These are phyloP conservation scores for Serendipita sp. DNA, from an alignment of 768 basidiomycete genomes.

Conservation along the genomic window DNA sequence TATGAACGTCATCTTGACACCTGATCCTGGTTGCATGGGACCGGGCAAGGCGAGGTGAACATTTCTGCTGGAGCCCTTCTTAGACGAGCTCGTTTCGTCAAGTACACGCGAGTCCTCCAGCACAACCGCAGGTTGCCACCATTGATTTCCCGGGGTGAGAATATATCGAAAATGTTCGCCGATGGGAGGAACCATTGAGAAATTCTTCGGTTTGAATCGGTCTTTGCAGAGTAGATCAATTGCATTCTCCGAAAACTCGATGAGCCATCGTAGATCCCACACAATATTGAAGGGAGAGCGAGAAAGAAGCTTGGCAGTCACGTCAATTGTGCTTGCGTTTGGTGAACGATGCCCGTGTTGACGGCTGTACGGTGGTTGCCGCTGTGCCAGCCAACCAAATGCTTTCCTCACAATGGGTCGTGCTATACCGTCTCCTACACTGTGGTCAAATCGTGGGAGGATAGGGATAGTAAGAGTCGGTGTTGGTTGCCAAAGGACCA, in stretches of 20 bases:
- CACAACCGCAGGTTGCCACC: not conserved
- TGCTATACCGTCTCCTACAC: not conserved
- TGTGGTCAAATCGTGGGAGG: not conserved
- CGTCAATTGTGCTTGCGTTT: not conserved
- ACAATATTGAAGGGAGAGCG: not conserved
- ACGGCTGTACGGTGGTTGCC: not conserved
- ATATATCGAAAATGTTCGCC: not conserved
- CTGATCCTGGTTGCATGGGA: no score
- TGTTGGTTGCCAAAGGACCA: constrained; percentile 1
- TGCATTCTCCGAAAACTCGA: not conserved
- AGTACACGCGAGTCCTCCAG: no score
- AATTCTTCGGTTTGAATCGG: not conserved
- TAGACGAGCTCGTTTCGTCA: no score
- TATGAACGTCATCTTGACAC: no score
- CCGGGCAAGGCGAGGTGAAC: no score
- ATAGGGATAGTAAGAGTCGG: not conserved
- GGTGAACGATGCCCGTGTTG: no score
- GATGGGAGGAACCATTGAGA: not conserved
- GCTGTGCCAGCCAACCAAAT: not conserved
- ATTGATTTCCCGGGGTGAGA: not conserved
- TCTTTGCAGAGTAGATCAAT: not conserved
- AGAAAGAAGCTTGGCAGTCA: not conserved
- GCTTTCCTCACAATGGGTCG: not conserved
- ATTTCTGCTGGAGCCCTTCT: no score
- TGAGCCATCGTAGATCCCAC: not conserved